These are phyloP conservation scores for Annulohypoxylon stygium DNA, from an alignment of 495 filamentous ascomycete species.

Conservation along the genomic window DNA sequence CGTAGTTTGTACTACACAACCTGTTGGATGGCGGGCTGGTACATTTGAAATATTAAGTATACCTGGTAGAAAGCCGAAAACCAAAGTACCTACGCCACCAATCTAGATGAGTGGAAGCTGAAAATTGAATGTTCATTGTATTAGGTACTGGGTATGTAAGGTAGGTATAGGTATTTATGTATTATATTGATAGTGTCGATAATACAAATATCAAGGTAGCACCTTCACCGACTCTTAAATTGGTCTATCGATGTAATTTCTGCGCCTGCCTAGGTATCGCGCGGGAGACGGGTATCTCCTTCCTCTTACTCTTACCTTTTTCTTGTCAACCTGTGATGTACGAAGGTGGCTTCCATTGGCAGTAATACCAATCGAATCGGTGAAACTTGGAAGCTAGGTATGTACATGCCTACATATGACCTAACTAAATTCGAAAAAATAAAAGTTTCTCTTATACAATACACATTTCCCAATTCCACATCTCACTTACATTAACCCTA, in stretches of 20 bases:
- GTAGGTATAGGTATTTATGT: too few relatives aligned
- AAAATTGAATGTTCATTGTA: too few relatives aligned
- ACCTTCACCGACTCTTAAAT: too few relatives aligned
- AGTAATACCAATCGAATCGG: conserved; percentile 20
- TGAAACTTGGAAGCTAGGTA: conserved; percentile 11
- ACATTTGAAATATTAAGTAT: neutral
- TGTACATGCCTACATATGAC: neutral
- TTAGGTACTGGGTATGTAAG: too few relatives aligned
- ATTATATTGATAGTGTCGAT: too few relatives aligned
- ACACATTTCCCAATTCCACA: conserved; percentile 1
- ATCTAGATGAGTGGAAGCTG: neutral
- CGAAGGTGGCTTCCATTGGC: conserved; percentile 5
- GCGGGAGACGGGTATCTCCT: neutral
- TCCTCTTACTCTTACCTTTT: neutral
- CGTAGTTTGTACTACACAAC: neutral
- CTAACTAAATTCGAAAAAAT: neutral
- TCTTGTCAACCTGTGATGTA: neutral
- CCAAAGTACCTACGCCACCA: neutral
- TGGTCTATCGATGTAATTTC: neutral
- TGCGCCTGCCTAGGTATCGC: neutral
- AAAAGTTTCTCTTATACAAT: conserved; percentile 17
- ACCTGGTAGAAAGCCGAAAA: too few relatives aligned
- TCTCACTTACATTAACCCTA: conserved; percentile 14
- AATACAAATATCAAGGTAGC: too few relatives aligned
- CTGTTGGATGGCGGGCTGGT: neutral